Evolutionary conservation across 805 yeast species (phyloP), one percentile per base, ranked within the genome.

Genomic region (Kazachstania africana): DNA sequence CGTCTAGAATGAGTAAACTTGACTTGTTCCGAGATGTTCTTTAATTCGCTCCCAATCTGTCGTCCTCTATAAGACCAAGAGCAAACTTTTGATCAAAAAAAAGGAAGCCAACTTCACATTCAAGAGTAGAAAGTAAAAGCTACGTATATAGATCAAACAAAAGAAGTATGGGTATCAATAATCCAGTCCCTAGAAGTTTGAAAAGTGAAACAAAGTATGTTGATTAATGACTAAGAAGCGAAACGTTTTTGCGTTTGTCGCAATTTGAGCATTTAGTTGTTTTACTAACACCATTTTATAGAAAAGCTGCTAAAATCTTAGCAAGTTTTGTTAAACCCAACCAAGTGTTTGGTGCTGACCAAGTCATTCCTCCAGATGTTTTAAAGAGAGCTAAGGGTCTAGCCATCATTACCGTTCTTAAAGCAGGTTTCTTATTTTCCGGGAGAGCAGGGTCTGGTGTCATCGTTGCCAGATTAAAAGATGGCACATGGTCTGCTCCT

Each of bases 401-500:
- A 32, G 96, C 94, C 4, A 61, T 88, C 24, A 69, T 88, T 42
- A 88, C 97, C 0, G 96, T 91, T n/a, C 64, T 88, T 36, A 88
- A 91, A 55, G 98, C 97, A 4, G 98, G 98, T 3, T 88, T 88
- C 55, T 63, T 88, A 34, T 88, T 88, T 55, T 82, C 95, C 3
- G 98, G 97, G 18, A 72, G 98, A 54, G 97, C 96, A 1, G 98
- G 98, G 16, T 82, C 95, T 1, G 98, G 98, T 41, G 82, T 88
- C 22, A 80, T 88, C 38, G 93, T 88, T 16, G 95, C 96, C 4
- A 65, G 96, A 37, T 66, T 91, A 30, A 93, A 93, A 2, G 97
- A 91, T 57, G 97, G 96, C 1, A 59, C 80, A 0, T 88, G 98
- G 98, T 85, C 96, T 10, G 94, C 96, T 3, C 98, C 98, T 1